Conservation (phyloP, 2,329 filamentous ascomycete species). For the Verticillium nubilum region DNA sequence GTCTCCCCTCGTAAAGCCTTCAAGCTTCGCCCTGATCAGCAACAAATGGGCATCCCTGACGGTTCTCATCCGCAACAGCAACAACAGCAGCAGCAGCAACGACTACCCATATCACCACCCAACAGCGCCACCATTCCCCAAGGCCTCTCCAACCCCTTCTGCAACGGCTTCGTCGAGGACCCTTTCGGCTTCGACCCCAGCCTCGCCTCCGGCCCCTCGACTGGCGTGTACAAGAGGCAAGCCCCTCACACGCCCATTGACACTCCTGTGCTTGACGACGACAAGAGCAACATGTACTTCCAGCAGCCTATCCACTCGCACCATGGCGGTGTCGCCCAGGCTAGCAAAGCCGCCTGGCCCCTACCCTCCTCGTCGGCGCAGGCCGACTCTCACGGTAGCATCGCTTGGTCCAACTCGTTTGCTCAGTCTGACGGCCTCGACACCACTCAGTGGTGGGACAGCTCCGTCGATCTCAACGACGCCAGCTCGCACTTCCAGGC, state of each 20-base stretch:
- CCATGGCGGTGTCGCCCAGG: conserved; percentile 9
- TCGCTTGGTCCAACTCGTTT: conserved; percentile 11
- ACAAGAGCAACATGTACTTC: conserved; percentile 24
- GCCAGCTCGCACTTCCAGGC: conserved; percentile 21
- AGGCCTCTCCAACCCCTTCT: conserved; percentile 21
- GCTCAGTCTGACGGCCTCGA: conserved; percentile 6
- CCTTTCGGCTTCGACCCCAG: conserved; percentile 27
- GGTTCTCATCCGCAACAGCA: conserved; percentile 8
- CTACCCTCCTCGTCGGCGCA: conserved; percentile 10
- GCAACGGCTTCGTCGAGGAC: conserved; percentile 31
- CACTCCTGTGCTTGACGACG: conserved; percentile 26
- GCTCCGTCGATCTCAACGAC: conserved; percentile 21
- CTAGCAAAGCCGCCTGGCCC: conserved; percentile 19
- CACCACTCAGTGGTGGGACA: conserved; percentile 24
- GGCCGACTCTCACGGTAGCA: conserved; percentile 4
- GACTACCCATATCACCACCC: conserved; percentile 13
- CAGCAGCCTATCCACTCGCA: conserved; percentile 11
- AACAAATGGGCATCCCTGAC: background rate
- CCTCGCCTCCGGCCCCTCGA: conserved; percentile 19
- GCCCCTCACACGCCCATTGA: conserved; percentile 30
- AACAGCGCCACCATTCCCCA: conserved; percentile 20
- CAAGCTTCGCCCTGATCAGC: conserved; percentile 22
- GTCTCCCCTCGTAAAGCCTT: conserved; percentile 23
- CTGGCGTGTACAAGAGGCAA: conserved; percentile 19
- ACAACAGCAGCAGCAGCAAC: conserved; percentile 16